Conservation (phyloP, 345 rosid species). For the Physaria fendleri region DNA sequence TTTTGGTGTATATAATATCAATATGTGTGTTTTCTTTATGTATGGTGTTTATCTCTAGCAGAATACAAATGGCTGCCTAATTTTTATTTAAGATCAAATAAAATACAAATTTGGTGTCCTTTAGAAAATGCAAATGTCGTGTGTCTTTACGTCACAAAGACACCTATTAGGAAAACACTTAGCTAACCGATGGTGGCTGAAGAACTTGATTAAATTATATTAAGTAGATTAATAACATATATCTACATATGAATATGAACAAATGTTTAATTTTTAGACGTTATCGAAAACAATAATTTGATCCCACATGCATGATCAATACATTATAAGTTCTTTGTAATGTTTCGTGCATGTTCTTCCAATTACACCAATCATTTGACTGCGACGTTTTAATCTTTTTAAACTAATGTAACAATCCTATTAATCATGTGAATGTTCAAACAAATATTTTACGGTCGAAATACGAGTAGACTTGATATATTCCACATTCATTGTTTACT, state of each 20-base stretch:
- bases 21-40: constrained; percentile 5
- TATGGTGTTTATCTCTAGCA: constrained; percentile 9
- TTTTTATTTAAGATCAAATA: neutral
- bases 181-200: neutral
- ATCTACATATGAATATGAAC: neutral
- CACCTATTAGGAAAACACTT: neutral
- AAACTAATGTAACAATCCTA: neutral
- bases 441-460: neutral
- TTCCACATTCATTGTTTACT: neutral
- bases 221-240: neutral
- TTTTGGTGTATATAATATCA: neutral
- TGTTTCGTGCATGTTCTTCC: constrained; percentile 25
- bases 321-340: constrained; percentile 7
- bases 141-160: neutral
- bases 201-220: neutral
- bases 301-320: constrained; percentile 20
- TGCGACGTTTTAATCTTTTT: constrained; percentile 5
- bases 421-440: constrained; percentile 1
- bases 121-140: neutral
- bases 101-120: neutral
- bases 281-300: constrained; percentile 27
- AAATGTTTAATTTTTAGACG: constrained; percentile 14
- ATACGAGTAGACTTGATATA: neutral
- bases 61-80: constrained; percentile 11
- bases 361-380: constrained; percentile 15